These are phyloP conservation scores for Arachnomyces sp. DNA, from an alignment of 2,329 filamentous ascomycete genomes.

Conservation along the genomic window DNA sequence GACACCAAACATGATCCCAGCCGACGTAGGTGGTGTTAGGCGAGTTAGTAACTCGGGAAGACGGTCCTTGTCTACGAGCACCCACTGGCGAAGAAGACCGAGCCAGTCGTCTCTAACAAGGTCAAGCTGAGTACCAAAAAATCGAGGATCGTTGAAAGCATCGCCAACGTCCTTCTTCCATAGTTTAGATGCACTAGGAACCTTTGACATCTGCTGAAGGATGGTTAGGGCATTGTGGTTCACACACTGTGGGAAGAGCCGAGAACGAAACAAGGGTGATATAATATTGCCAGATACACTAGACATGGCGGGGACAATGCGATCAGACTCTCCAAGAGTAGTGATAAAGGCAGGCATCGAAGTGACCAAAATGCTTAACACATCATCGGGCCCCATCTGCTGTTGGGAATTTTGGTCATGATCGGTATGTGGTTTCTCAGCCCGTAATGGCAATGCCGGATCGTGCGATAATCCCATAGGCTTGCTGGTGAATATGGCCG, in stretches of 20 bases:
- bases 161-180: conserved; percentile 93
- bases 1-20: conserved; percentile 97
- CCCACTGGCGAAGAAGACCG: conserved; percentile 75
- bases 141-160: conserved; percentile 80
- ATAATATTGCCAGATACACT: conserved; percentile 80
- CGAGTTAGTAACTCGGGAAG: conserved; percentile 73
- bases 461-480: conserved; percentile 66
- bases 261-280: conserved; percentile 72
- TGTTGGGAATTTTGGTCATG: conserved; percentile 28
- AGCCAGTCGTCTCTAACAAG: conserved; percentile 72
- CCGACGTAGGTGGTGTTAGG: conserved; percentile 77
- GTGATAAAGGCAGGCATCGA: conserved; percentile 75
- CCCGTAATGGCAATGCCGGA: conserved; percentile 26
- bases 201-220: conserved; percentile 66
- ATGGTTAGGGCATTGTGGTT: conserved; percentile 63
- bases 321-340: conserved; percentile 78
- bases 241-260: conserved; percentile 79
- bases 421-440: conserved; percentile 30
- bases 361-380: conserved; percentile 69
- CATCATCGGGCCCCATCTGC: conserved; percentile 57
- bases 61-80: conserved; percentile 76
- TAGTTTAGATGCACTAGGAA: conserved; percentile 73
- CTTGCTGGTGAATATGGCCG: conserved; percentile 88
- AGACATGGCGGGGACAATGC: conserved; percentile 67
- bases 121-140: conserved; percentile 64